phyloP scores from a whole-genome alignment of 139 green algal species.

The Closterium sp. region DNA sequence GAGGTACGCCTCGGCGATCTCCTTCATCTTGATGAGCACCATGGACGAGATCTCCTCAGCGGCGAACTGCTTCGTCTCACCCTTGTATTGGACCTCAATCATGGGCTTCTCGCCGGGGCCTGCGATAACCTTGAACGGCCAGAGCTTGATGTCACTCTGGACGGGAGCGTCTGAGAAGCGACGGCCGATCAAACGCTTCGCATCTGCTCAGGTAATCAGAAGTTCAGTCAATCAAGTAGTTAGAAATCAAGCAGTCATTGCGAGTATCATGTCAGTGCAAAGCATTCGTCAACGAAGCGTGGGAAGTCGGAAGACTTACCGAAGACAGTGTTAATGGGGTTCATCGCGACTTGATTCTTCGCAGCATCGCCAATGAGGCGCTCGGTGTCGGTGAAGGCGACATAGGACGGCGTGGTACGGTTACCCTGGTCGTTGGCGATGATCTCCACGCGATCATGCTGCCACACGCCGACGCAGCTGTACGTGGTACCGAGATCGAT shows the following conservation, averaged over 20 bases:
- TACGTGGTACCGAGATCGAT: slow-evolving; percentile 58
- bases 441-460: slow-evolving; percentile 52
- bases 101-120: slow-evolving; percentile 86
- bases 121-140: slow-evolving; percentile 72
- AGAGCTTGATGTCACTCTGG: slow-evolving; percentile 90
- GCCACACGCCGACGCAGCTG: slow-evolving; percentile 26
- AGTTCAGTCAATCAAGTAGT: neutral
- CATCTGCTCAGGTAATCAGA: slow-evolving; percentile 54
- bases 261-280: neutral
- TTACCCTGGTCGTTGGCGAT: slow-evolving; percentile 79
- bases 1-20: slow-evolving; percentile 58
- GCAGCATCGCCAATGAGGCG: slow-evolving; percentile 81
- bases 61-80: slow-evolving; percentile 78
- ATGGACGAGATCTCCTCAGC: slow-evolving; percentile 93
- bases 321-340: slow-evolving; percentile 71
- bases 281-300: neutral
- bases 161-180: slow-evolving; percentile 81
- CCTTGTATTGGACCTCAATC: slow-evolving; percentile 91
- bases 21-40: slow-evolving; percentile 89
- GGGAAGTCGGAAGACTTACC: slow-evolving; percentile 27
- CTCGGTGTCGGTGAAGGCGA: slow-evolving; percentile 96
- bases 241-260: neutral
- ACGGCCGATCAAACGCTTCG: slow-evolving; percentile 95
- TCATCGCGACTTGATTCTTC: slow-evolving; percentile 93
- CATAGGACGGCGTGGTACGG: slow-evolving; percentile 89